Conservation (phyloP, 805 yeast species). For the Ogataea philodendri region DNA sequence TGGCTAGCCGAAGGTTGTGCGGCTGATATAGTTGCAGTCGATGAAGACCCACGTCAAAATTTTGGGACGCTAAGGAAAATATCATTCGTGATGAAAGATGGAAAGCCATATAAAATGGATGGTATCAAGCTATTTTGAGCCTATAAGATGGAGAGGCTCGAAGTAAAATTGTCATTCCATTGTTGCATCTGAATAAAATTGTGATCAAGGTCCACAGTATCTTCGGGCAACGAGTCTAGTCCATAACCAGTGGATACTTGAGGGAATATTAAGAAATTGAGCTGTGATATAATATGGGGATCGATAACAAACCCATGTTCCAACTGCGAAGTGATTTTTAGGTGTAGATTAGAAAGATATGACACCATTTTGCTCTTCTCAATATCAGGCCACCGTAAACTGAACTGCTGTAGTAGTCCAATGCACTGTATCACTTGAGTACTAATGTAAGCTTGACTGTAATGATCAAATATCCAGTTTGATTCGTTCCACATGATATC, state of each 20-base stretch:
- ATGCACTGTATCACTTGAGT: conserved; percentile 11
- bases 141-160: not conserved
- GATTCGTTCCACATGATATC: conserved; percentile 19
- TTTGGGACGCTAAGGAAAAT: conserved; percentile 19
- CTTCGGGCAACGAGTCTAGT: no score
- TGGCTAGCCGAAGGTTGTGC: conserved; percentile 25
- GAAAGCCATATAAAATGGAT: conserved; percentile 22
- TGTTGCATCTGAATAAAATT: not conserved
- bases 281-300: not conserved
- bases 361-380: conserved; percentile 1
- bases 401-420: conserved; percentile 10
- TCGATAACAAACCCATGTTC: not conserved
- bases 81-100: conserved; percentile 32
- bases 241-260: no score
- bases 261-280: not conserved
- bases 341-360: not conserved
- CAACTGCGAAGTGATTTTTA: not conserved
- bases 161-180: conserved; percentile 2
- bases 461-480: conserved; percentile 13
- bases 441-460: conserved; percentile 9
- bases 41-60: conserved; percentile 22
- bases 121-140: conserved; percentile 5
- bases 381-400: conserved; percentile 20
- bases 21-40: conserved; percentile 29
- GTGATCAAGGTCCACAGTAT: not conserved